A percentile compares a stretch with the other conserved stretches of the same genome.
Evolutionary conservation across 805 yeast genomes (phyloP).

Genomic region (Myxozyma vanderwaltii): DNA sequence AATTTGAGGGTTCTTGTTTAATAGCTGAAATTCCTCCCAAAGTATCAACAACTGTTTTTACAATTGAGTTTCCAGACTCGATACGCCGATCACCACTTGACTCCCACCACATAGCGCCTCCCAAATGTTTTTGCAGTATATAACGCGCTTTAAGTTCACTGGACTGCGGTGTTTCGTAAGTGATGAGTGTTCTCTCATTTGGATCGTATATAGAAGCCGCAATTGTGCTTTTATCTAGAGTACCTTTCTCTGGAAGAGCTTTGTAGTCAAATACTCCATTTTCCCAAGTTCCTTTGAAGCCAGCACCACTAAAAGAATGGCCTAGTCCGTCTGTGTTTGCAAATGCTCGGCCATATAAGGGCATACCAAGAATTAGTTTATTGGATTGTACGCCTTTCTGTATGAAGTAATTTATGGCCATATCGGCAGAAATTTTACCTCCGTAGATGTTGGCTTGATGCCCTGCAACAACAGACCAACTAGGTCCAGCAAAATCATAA

Average conservation of each 20-base stretch:
- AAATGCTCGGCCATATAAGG: slow-evolving; percentile 73
- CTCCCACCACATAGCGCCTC: slow-evolving; percentile 97
- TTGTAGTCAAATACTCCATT: slow-evolving; percentile 59
- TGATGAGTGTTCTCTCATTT: slow-evolving; percentile 47
- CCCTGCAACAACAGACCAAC: slow-evolving; percentile 56
- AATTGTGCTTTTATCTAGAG: slow-evolving; percentile 51
- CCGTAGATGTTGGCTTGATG: slow-evolving; percentile 70
- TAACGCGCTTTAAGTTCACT: slow-evolving; percentile 62
- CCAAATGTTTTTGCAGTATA: slow-evolving; percentile 53
- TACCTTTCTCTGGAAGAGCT: slow-evolving; percentile 51
- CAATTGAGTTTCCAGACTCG: slow-evolving; percentile 8
- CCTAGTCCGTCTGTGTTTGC: slow-evolving; percentile 50
- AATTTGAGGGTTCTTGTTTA: not conserved
- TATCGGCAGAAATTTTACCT: slow-evolving; percentile 49
- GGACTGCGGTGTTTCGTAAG: slow-evolving; percentile 66
- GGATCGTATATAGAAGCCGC: slow-evolving; percentile 57
- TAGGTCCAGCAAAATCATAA: slow-evolving; percentile 81
- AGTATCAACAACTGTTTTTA: not conserved
- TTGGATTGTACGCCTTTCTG: slow-evolving; percentile 47
- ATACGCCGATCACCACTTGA: slow-evolving; percentile 52
- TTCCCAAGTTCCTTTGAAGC: slow-evolving; percentile 47
- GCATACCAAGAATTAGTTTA: slow-evolving; percentile 81
- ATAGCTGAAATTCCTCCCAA: slow-evolving; percentile 6
- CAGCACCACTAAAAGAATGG: slow-evolving; percentile 21
- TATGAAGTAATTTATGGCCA: slow-evolving; percentile 52